Base-by-base conservation (phyloP, 2,329 filamentous ascomycete species). In the Sporothrix pallida region DNA sequence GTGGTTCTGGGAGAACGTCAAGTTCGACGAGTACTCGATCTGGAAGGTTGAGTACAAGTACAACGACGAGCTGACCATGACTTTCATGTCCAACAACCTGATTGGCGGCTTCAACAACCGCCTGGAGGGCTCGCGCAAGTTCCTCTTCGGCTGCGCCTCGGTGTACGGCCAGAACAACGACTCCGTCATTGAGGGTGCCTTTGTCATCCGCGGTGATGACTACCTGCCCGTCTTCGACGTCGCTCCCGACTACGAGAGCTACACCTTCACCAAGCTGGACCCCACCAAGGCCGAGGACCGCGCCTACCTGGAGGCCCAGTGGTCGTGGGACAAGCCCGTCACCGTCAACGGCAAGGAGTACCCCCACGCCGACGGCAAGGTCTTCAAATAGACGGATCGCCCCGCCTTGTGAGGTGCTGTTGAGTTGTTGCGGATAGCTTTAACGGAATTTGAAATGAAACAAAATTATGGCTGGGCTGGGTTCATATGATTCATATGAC, bases 61-160 rank as follows among this genome's bases (percentile, higher is more conserved):
- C 90, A 97, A 98, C 86, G 91, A 97, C 76, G 96, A 99, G 91
- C 90, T 99, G 79, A 98, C 94, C 82, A 87, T 96, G 85, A 93
- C 92, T 81, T 99, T 99, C 93, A 99, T 99, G 96, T 95, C 94
- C 79, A 93, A 92, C 89, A 99, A 99, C 90, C 87, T 98, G 84
- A 95, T 99, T 83, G 95, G 93, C 85, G 96, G 96, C 83, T 97
- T 99, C 90, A 97, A 98, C 87, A 89, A 90, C 84, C 96, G 96
- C 88, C 93, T 99, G 75, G 96, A 99, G 89, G 96, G 83, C 77
- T 97, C 94, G 82, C 95, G 96, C 88, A 99, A 99, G 92, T 97
- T 94, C 89, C 85, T 99, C 83, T 98, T 99, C 86, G 96, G 96
- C 80, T 90, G 88, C 80, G 90, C 90, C 80, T 95, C 93, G 78